phyloP scores from a whole-genome alignment of 768 basidiomycete species.

The Phanerochaete sordida region DNA sequence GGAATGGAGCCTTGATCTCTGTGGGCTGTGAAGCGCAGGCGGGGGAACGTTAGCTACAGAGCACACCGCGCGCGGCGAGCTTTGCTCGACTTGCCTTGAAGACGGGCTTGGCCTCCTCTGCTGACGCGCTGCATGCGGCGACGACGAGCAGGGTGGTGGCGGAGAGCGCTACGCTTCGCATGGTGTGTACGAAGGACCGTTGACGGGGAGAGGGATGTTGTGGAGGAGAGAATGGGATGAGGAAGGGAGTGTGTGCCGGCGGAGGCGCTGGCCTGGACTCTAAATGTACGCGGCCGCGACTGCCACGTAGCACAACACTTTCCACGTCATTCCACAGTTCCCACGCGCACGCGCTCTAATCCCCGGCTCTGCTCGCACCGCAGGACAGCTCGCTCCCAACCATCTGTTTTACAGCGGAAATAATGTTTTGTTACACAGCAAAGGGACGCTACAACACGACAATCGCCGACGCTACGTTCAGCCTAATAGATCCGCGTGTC shows the following conservation, averaged over 20 bases:
- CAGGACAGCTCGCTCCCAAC: not conserved
- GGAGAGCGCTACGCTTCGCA: slow-evolving; percentile 89
- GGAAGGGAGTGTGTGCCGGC: slow-evolving; percentile 22
- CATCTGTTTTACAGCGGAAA: not conserved
- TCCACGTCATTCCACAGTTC: slow-evolving; percentile 32
- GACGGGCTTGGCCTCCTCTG: slow-evolving; percentile 56
- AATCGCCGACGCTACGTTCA: slow-evolving; percentile 23
- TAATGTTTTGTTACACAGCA: slow-evolving; percentile 14
- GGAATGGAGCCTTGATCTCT: slow-evolving; percentile 78
- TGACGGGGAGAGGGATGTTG: slow-evolving; percentile 32
- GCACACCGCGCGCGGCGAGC: not conserved
- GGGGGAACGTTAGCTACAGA: not conserved
- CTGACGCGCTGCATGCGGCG: slow-evolving; percentile 60
- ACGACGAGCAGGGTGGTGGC: slow-evolving; percentile 64
- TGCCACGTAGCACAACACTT: slow-evolving; percentile 41
- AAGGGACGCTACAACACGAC: slow-evolving; percentile 5
- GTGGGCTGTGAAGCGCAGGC: slow-evolving; percentile 52
- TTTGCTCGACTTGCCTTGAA: slow-evolving; percentile 54
- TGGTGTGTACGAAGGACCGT: slow-evolving; percentile 66
- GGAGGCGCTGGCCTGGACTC: slow-evolving; percentile 15
- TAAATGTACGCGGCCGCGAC: slow-evolving; percentile 32
- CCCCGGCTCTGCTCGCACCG: not conserved
- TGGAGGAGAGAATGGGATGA: slow-evolving; percentile 36
- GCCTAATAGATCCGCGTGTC: slow-evolving; percentile 90
- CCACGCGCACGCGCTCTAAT: slow-evolving; percentile 4